Evolutionary conservation across 2,329 filamentous ascomycete species (phyloP).

Genomic region (Aureobasidium vineae): DNA sequence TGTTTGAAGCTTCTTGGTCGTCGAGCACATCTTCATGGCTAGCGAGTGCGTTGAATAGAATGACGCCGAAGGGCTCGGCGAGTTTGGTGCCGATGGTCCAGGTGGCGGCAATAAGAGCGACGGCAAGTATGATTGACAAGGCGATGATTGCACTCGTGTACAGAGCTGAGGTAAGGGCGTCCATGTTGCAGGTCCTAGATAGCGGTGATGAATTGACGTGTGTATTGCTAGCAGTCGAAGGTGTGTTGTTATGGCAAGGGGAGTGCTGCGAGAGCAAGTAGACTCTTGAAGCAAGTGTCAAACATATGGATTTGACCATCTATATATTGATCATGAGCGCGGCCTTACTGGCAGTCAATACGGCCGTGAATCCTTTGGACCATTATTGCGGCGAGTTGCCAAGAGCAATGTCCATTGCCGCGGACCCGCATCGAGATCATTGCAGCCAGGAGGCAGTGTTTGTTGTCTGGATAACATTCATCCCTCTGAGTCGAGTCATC

Average conservation of each 20-base stretch:
- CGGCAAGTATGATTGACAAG: background rate
- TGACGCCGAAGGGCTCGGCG: background rate
- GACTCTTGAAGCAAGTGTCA: background rate
- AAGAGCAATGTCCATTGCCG: background rate
- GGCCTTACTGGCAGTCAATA: background rate
- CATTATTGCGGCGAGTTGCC: background rate
- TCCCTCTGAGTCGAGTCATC: too few species aligned
- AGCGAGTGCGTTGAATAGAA: background rate
- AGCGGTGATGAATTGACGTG: too few species aligned
- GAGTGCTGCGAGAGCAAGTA: too few species aligned
- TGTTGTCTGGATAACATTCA: too few species aligned
- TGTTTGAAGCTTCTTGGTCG: background rate
- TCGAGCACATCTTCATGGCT: background rate
- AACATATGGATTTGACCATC: background rate
- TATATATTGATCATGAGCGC: background rate
- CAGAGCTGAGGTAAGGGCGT: background rate
- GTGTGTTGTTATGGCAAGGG: background rate
- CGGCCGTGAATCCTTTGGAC: slow-evolving; percentile 8
- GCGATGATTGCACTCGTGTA: background rate
- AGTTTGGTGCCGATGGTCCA: background rate
- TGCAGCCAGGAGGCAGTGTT: background rate
- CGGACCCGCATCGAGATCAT: background rate
- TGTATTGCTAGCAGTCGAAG: background rate
- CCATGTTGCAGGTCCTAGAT: background rate
- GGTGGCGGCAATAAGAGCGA: background rate